Conservation (phyloP, 1,284 basidiomycete species). For the Phaffia rhodozyma region DNA sequence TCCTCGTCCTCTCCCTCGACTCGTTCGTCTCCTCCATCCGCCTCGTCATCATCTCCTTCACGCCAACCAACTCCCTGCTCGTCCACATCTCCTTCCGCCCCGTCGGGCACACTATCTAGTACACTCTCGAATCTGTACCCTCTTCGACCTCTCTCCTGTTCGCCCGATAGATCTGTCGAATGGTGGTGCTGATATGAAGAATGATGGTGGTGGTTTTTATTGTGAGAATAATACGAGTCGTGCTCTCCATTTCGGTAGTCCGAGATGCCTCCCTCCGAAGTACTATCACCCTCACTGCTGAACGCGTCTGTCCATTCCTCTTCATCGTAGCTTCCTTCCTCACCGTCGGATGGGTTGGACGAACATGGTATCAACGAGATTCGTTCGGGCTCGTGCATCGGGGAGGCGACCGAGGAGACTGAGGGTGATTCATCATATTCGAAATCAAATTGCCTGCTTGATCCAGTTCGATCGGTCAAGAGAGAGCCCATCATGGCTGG, state of each 20-base stretch:
- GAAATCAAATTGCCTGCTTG: not conserved
- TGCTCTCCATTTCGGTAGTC: not conserved
- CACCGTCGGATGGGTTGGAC: not conserved
- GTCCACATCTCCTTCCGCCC: not conserved
- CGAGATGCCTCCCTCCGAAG: not conserved
- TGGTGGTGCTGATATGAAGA: too few relatives aligned
- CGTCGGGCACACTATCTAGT: not conserved
- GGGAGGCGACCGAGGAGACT: not conserved
- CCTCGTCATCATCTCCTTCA: not conserved
- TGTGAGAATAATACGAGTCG: not conserved
- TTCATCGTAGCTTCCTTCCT: not conserved
- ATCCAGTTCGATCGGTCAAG: not conserved
- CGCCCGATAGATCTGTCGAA: too few relatives aligned
- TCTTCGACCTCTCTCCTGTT: too few relatives aligned
- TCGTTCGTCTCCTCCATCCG: not conserved
- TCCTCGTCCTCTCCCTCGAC: slow-evolving; percentile 7
- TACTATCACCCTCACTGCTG: not conserved
- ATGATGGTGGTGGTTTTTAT: not conserved
- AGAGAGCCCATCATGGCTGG: not conserved
- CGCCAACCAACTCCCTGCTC: not conserved
- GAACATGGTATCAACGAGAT: not conserved
- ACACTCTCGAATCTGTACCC: too few relatives aligned
- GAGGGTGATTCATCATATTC: not conserved
- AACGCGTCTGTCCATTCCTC: slow-evolving; percentile 7
- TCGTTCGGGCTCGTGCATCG: not conserved